Evolutionary conservation across 1,284 basidiomycete species (phyloP), one percentile per base, ranked within the genome.

Genomic region (Trichosporon sp.): DNA sequence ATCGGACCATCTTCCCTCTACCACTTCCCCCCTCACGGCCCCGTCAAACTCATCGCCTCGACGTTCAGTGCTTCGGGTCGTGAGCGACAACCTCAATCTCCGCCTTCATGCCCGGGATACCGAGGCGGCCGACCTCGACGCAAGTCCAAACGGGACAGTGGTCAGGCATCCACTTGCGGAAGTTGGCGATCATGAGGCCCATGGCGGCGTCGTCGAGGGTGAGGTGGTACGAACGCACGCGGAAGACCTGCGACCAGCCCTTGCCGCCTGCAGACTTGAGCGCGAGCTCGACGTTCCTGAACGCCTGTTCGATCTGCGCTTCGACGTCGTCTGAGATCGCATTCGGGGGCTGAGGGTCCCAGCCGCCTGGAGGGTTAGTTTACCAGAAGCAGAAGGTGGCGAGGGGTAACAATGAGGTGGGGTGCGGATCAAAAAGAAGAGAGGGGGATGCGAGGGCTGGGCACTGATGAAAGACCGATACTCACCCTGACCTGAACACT

Each of bases 1-100:
- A 26, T 26, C 26, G 26, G 26, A 26, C 26, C 26, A 26, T 26
- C 35, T 10, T 37, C 35, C 35, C 35, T 37, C 35, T 37, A 40
- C 38, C 12, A 12, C 38, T 6, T 10, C 11, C 38, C 38, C 2
- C 38, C 7, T 40, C 35, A 7, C 38, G 8, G 10, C 38, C 38
- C 38, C 12, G 10, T 12, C 6, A 19, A 0, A 19, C 56, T 69
- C 64, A 11, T 4, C 40, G 43, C 16, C 16, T n/a, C 38, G 38
- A 40, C 11, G 38, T 37, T 46, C 11, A 46, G 43, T 46, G 14
- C 68, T 66, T 56, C n/a, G 65, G 68, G 19, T 66, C 71, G 21
- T 76, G 70, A 1, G 79, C 79, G 11, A 54, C 68, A 2, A 78
- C 78, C 66, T 80, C 76, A 32, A 79, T 75, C 73, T 80, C 80